Base-by-base conservation (phyloP, 2,329 filamentous ascomycete species). In the Exophiala sideris region DNA sequence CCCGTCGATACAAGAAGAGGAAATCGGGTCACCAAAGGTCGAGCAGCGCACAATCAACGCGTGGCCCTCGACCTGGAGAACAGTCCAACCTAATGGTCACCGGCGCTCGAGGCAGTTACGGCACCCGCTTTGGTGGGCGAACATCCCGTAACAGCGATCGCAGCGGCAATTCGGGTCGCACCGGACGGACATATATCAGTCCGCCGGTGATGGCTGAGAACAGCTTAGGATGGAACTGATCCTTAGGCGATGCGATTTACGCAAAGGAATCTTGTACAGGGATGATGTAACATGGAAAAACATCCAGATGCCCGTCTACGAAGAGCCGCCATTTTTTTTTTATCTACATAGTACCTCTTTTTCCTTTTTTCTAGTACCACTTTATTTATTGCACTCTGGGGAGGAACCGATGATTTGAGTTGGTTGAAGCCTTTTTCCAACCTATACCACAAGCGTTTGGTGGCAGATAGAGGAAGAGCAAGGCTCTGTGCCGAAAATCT, bases 201-300 rank as follows among this genome's bases (percentile, higher is more conserved):
- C 89, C 89, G 33, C 91, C 91, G 3, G 88, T 96, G 60, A 91
- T 91, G 71, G 87, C 91, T 3, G 91, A 95, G 77, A 96, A 96
- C 79, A 95, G 90, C 48, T 82, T 96, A 62, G 91, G 91, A 66
- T 96, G 91, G 91, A 95, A 95, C 77, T 96, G 80, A 84, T 41
- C n/a, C 24, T 29, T 29, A 34, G 48, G 21, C 32, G 24, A 11
- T 18, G 33, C 41, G 34, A 45, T 18, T 18, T 47, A 18, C 39
- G 32, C 18, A 18, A 16, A 41, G 14, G 18, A 41, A 33, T 45
- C 24, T 50, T 61, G 47, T 61, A 54, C 52, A 56, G 52, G 38
- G 45, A 52, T 48, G 33, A 45, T 50, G 45, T 40, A 34, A 51
- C 44, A 36, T 20, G 40, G 34, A 57, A 14, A 14, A 24, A 47